phyloP scores from a whole-genome alignment of 1,284 basidiomycete species.

The Ustilago bromivora region DNA sequence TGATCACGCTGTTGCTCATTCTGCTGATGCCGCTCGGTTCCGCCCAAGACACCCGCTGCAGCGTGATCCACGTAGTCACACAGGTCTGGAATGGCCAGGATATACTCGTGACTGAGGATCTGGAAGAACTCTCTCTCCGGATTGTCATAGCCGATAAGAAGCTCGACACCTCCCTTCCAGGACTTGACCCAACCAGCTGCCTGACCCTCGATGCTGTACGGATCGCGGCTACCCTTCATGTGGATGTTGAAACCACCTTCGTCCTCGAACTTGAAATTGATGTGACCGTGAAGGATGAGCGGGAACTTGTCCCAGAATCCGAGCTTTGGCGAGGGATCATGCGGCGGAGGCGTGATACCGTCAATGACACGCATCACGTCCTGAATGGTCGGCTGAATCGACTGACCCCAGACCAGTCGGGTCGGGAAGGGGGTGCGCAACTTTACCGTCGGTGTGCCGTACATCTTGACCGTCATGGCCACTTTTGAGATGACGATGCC shows the following conservation, averaged over 20 bases:
- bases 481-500: conserved; percentile 85
- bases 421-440: conserved; percentile 79
- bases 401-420: conserved; percentile 88
- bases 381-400: conserved; percentile 86
- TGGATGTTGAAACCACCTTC: conserved; percentile 80
- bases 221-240: conserved; percentile 80
- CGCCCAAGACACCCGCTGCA: conserved; percentile 69
- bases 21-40: conserved; percentile 15
- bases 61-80: conserved; percentile 72
- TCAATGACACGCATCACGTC: conserved; percentile 89
- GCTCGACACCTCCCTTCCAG: conserved; percentile 82
- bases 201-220: conserved; percentile 79
- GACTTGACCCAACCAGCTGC: conserved; percentile 91
- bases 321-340: conserved; percentile 85
- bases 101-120: conserved; percentile 78
- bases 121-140: conserved; percentile 84
- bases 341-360: conserved; percentile 81
- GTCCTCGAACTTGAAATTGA: conserved; percentile 78
- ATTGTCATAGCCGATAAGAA: conserved; percentile 82
- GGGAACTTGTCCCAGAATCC: conserved; percentile 92
- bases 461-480: conserved; percentile 94
- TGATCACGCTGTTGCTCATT: conserved; percentile 8
- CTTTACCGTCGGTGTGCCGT: conserved; percentile 77
- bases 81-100: conserved; percentile 70
- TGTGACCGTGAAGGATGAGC: conserved; percentile 81